Conservation (phyloP, 495 filamentous ascomycete genomes). For the Daldinia loculata region DNA sequence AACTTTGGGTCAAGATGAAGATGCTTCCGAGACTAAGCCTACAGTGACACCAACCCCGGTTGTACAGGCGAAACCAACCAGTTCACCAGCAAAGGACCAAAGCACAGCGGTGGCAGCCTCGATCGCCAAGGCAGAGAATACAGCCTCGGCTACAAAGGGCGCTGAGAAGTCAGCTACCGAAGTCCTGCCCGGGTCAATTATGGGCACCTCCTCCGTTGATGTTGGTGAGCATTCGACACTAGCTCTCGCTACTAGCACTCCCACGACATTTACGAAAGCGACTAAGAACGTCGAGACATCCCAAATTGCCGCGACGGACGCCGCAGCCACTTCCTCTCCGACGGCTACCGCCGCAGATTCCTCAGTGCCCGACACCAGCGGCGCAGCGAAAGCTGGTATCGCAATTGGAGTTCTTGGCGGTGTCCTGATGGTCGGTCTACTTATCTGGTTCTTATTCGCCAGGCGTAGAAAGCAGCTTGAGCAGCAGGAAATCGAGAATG, state of each 20-base stretch:
- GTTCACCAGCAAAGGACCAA: slow-evolving; percentile 21
- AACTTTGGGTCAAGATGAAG: slow-evolving; percentile 50
- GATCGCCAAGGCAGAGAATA: slow-evolving; percentile 23
- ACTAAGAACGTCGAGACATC: slow-evolving; percentile 42
- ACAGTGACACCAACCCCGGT: slow-evolving; percentile 7
- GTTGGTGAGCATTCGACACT: slow-evolving; percentile 17
- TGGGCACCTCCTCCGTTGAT: slow-evolving; percentile 18
- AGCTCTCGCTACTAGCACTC: slow-evolving; percentile 29
- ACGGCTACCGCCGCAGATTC: slow-evolving; percentile 44
- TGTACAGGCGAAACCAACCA: slow-evolving; percentile 33
- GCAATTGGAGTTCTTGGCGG: slow-evolving; percentile 79
- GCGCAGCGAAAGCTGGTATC: slow-evolving; percentile 82
- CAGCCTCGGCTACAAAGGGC: slow-evolving; percentile 3
- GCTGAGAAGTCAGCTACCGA: slow-evolving; percentile 1
- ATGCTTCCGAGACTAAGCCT: slow-evolving; percentile 31
- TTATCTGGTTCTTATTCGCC: slow-evolving; percentile 74
- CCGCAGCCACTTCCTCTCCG: slow-evolving; percentile 40
- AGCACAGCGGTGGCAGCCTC: slow-evolving; percentile 4
- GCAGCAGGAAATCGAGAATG: slow-evolving; percentile 63
- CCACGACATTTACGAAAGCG: slow-evolving; percentile 34
- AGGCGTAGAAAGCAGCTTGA: slow-evolving; percentile 64
- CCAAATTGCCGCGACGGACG: slow-evolving; percentile 29
- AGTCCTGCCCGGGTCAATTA: slow-evolving; percentile 21
- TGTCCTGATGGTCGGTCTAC: slow-evolving; percentile 65
- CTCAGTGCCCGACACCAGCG: slow-evolving; percentile 54